Evolutionary conservation across 2,329 filamentous ascomycete species (phyloP).

Genomic region (Aureobasidium sp.): DNA sequence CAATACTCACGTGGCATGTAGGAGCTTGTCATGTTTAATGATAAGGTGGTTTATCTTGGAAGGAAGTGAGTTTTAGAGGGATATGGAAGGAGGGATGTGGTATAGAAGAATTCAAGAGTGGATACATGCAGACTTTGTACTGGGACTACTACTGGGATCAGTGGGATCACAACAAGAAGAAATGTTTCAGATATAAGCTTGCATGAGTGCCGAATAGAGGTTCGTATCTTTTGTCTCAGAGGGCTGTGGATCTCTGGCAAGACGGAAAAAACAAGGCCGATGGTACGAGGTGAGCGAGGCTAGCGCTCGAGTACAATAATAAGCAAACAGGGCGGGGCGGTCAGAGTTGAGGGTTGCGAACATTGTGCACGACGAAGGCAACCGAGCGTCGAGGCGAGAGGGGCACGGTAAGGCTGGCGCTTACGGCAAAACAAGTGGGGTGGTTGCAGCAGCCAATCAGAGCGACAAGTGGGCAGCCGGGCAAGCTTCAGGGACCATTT

Average conservation of each 20-base stretch:
- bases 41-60: background rate
- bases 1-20: background rate
- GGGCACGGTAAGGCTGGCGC: slow-evolving; percentile 6
- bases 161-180: background rate
- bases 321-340: background rate
- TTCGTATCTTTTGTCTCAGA: background rate
- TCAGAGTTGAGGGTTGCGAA: background rate
- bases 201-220: background rate
- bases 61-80: background rate
- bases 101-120: slow-evolving; percentile 11
- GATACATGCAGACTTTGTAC: background rate
- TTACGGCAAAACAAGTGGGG: slow-evolving; percentile 10
- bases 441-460: background rate
- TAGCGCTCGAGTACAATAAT: background rate
- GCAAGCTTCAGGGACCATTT: slow-evolving; percentile 1
- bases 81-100: background rate
- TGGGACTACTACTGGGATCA: too few relatives aligned
- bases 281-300: background rate
- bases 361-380: background rate
- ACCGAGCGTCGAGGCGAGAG: background rate
- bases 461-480: background rate
- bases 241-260: background rate
- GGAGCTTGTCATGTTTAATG: background rate
- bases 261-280: background rate
- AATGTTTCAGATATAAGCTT: background rate